Evolutionary conservation across 352 stramenopile species (phyloP), one percentile per base, ranked within the genome.

Genomic region (Phytophthora melonis): DNA sequence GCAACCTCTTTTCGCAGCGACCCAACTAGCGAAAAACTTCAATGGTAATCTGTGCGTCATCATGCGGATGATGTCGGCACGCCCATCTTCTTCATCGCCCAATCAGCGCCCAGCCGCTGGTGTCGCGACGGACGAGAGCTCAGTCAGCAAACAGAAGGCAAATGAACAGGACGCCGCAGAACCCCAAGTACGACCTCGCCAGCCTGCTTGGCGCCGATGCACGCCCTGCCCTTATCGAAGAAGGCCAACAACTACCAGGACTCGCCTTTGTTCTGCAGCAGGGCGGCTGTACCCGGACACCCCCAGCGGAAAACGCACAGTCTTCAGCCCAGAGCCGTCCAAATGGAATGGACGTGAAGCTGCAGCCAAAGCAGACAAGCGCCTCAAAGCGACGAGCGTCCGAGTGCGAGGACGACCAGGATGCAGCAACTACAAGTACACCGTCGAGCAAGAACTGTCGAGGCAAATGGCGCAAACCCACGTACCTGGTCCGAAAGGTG

Each of bases 401-500:
- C 16, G 66, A 78, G 49, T 63, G 45, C 5, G 63, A 66, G 32
- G 55, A 77, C 16, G 60, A 78, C 1, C 34, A 71, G 0, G 63
- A 65, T 2, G 39, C 43, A 14, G 27, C 57, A 23, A 2, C 2
- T 25, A 25, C 23, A 1, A 25, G 23, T 25, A 25, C 23, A 25
- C 23, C 23, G 23, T 25, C 23, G 2, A 25, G 23, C 52, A 78
- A 79, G 21, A 63, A 57, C 4, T 78, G 69, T 63, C 60, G 61
- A 5, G 54, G 58, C 32, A 79, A 82, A 39, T 75, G 62, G 64
- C 72, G 75, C 43, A 84, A 84, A 43, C 72, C 78, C 41, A 84
- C 78, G 55, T 84, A 84, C 54, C 64, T 80, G 25, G 23, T 78
- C 60, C 74, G 78, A 19, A 82, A 82, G 72, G 76, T 82, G 47